Conservation (phyloP, 2,329 filamentous ascomycete species). For the Magnaporthiopsis poae region DNA sequence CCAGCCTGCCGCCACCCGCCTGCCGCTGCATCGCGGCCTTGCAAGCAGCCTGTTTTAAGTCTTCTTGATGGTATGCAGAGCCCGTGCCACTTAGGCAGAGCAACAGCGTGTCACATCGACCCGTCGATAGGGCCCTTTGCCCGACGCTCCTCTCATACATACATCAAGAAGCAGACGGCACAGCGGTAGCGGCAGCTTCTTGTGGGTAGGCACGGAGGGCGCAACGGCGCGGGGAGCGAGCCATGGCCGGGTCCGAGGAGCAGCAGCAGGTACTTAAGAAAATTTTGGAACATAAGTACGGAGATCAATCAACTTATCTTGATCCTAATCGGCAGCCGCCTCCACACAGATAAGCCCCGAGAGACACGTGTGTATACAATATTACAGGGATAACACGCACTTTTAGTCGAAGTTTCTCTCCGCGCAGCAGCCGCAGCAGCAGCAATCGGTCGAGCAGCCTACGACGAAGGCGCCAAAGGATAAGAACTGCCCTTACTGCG, state of each 20-base stretch:
- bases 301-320: too few species aligned
- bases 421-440: constrained; percentile 7
- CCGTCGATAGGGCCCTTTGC: neutral
- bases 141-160: neutral
- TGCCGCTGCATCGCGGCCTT: neutral
- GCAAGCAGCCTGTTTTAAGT: neutral
- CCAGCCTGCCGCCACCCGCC: neutral
- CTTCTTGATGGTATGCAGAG: neutral
- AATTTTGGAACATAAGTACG: too few species aligned
- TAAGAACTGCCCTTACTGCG: constrained; percentile 78
- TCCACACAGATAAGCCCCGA: too few species aligned
- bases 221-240: neutral
- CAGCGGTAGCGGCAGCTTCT: neutral
- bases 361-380: too few species aligned
- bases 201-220: neutral
- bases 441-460: neutral
- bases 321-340: too few species aligned
- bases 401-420: too few species aligned
- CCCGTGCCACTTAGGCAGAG: neutral
- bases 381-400: too few species aligned
- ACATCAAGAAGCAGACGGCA: neutral
- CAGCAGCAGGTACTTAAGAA: constrained; percentile 6
- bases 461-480: constrained; percentile 58
- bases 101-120: neutral
- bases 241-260: constrained; percentile 21